Evolutionary conservation across 2,329 filamentous ascomycete species (phyloP).

Genomic region (Botrytis elliptica): DNA sequence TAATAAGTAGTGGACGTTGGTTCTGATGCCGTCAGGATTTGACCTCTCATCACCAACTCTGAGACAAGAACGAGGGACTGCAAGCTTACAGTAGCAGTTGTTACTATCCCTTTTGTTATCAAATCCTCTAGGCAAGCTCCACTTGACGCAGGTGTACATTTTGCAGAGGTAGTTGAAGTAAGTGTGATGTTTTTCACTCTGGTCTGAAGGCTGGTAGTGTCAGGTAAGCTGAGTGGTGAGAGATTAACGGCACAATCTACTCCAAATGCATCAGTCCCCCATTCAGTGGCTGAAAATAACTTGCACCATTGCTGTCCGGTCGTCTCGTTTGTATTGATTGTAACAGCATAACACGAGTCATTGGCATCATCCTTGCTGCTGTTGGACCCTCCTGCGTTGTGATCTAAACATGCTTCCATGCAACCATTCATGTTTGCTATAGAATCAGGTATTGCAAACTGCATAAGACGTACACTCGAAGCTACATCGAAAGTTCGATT

Average conservation of each 20-base stretch:
- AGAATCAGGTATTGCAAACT: neutral
- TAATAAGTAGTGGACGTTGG: neutral
- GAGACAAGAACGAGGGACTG: neutral
- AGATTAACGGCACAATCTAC: neutral
- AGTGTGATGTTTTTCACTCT: neutral
- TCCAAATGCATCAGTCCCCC: neutral
- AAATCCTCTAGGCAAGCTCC: neutral
- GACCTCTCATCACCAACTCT: neutral
- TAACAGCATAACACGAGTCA: neutral
- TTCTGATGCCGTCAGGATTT: neutral
- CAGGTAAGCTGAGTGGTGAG: neutral
- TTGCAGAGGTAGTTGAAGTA: neutral
- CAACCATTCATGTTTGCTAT: neutral
- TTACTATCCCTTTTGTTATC: neutral
- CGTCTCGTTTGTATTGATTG: neutral
- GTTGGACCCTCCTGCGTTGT: neutral
- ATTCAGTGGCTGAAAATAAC: neutral
- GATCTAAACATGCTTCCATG: neutral
- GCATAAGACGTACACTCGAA: neutral
- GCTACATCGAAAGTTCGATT: constrained; percentile 1
- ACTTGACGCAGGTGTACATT: neutral
- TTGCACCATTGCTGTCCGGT: neutral
- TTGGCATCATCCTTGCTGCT: too few species aligned
- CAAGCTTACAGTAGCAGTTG: neutral
- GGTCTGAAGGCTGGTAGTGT: neutral